Conservation (phyloP, 1,139 yeast species). For the Geotrichum carabidarum region DNA sequence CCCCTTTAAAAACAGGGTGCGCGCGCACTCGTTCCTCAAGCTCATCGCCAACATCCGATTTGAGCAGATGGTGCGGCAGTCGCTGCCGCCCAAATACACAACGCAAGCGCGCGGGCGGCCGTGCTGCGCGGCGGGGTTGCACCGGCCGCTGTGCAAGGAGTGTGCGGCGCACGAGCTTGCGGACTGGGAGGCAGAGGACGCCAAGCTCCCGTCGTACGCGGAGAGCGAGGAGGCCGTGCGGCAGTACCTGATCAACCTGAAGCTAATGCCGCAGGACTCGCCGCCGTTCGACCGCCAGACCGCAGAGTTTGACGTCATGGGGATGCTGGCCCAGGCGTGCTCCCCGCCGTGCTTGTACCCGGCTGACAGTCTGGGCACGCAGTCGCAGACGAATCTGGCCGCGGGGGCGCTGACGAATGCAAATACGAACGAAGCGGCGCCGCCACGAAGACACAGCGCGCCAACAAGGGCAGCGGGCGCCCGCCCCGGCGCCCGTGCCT, state of each 20-base stretch:
- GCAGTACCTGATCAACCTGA: conserved; percentile 13
- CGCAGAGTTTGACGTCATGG: conserved; percentile 2
- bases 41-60: conserved; percentile 33
- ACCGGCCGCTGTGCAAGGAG: not conserved
- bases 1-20: conserved; percentile 29
- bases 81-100: conserved; percentile 32
- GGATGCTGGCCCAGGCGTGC: conserved; percentile 15
- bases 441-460: not conserved
- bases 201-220: conserved; percentile 12
- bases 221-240: conserved; percentile 20
- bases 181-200: conserved; percentile 17
- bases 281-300: conserved; percentile 14
- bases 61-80: conserved; percentile 33
- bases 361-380: too few relatives aligned
- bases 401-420: not conserved
- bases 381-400: not conserved
- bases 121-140: not conserved
- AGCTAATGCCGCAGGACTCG: conserved; percentile 11
- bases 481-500: not conserved
- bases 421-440: not conserved
- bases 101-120: not conserved
- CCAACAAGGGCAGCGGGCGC: not conserved
- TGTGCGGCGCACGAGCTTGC: not conserved
- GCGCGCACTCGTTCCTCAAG: conserved; percentile 31
- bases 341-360: conserved; percentile 10